Evolutionary conservation across 2,329 filamentous ascomycete species (phyloP), one percentile per base, ranked within the genome.

Genomic region (Pseudogymnoascus sp.): DNA sequence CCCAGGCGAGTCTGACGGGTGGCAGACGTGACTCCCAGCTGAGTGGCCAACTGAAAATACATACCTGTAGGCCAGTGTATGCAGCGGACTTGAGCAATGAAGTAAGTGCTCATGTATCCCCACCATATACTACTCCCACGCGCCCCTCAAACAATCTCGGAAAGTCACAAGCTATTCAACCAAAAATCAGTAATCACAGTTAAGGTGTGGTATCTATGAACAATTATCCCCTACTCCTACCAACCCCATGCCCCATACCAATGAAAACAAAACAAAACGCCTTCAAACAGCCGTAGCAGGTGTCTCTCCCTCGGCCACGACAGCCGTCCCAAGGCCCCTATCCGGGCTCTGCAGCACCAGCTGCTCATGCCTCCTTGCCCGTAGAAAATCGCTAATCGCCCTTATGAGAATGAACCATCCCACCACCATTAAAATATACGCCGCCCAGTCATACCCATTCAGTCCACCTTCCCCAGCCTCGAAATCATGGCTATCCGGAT

Each of bases 381-480:
- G 84, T 64, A 97, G 76, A 72, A 94, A 99, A 72, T 97, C 92
- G 68, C 88, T 91, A 16, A 96, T 85, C n/a, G 91, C 87, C 74
- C 92, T 85, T 71, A 99, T 97, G 64, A 99, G 78, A 64, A 99
- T 91, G 71, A 97, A 97, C 94, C 94, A 99, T 4, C 94, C 94
- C 1, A 96, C 88, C 70, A 99, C 90, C 94, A 99, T 99, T 57
- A 99, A 76, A 14, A 89, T 79, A 69, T 97, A 99, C 9, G 91
- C 90, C 65, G 96, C 79, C 90, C 90, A 97, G 71, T 97, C 92
- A 65, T 82, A 87, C 59, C 87, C 87, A 5, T 81, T 83, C 41
- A 96, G 83, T 11, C 76, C 75, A 39, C 79, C 78, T 11, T 75
- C 68, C 1, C 72, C 69, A 20, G 72, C 70, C 70, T 96, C 84